These are phyloP conservation scores for Ceratonia siliqua DNA, from an alignment of 306 rosid genomes.

Conservation along the genomic window DNA sequence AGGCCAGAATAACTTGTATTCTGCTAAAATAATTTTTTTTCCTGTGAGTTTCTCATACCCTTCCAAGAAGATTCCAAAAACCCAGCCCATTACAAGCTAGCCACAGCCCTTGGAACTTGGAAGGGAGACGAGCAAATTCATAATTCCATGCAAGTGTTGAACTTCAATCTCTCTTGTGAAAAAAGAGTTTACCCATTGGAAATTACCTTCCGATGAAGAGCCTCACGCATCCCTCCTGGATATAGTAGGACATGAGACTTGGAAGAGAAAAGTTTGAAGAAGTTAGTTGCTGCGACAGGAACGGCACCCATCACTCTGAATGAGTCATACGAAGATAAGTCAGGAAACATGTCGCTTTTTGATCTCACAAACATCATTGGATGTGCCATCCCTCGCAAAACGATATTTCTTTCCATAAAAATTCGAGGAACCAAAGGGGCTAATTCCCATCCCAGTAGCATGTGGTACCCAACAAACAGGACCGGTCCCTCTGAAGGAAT, in stretches of 20 bases:
- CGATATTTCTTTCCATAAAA: conserved; percentile 56
- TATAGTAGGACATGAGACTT: conserved; percentile 77
- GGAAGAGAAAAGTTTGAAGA: conserved; percentile 77
- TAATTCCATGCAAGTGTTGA: neutral
- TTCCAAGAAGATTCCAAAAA: conserved; percentile 4
- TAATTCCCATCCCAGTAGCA: conserved; percentile 77
- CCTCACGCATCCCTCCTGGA: conserved; percentile 96
- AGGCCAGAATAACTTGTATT: too few relatives aligned
- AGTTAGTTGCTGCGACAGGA: conserved; percentile 67
- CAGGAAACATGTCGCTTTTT: conserved; percentile 50
- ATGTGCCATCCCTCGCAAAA: conserved; percentile 83
- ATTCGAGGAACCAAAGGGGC: conserved; percentile 55
- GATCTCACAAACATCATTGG: conserved; percentile 55
- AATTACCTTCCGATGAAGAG: conserved; percentile 86
- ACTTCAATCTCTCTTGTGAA: too few relatives aligned
- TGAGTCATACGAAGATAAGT: conserved; percentile 47
- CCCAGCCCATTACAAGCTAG: neutral
- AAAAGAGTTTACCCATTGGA: neutral
- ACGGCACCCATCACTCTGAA: conserved; percentile 78
- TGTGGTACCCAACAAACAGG: conserved; percentile 86
- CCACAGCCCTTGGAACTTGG: too few relatives aligned
- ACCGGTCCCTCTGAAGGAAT: conserved; percentile 93
- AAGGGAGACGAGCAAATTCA: neutral
- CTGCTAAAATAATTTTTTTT: too few relatives aligned
- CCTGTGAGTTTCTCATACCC: neutral